Conservation (phyloP, 352 stramenopile species). For the Globisporangium spinosum region DNA sequence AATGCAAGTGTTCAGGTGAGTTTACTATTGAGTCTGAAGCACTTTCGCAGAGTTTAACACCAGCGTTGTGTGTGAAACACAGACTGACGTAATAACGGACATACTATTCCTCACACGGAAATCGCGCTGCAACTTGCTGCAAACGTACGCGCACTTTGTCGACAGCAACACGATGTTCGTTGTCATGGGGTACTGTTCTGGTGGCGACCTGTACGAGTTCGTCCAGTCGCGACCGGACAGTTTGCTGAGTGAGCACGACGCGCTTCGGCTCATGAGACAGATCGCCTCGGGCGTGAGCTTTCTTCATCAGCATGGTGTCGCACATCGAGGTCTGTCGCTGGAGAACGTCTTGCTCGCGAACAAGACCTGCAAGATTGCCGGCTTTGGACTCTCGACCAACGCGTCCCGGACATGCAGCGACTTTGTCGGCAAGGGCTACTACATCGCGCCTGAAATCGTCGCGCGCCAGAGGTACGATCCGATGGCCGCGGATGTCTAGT, state of each 20-base stretch:
- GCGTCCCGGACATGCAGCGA: conserved; percentile 10
- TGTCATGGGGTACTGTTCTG: conserved; percentile 14
- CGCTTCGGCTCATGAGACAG: conserved; percentile 4
- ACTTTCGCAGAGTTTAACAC: too few species aligned
- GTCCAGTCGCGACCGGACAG: background rate
- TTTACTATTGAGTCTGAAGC: too few species aligned
- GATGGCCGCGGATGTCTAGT: conserved; percentile 58
- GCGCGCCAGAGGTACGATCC: conserved; percentile 44
- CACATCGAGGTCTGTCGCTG: conserved; percentile 55
- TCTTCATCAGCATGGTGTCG: conserved; percentile 21
- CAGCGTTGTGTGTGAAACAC: too few species aligned
- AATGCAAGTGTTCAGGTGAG: too few species aligned
- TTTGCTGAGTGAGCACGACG: background rate
- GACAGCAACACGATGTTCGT: conserved; percentile 8
- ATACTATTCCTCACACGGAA: too few species aligned
- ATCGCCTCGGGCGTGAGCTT: conserved; percentile 5
- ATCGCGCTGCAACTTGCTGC: background rate
- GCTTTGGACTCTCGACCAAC: conserved; percentile 41
- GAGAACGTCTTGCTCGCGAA: conserved; percentile 52
- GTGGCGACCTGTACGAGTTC: conserved; percentile 13
- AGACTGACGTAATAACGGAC: too few species aligned
- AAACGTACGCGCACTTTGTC: background rate
- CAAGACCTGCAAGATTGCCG: conserved; percentile 41
- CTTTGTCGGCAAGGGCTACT: conserved; percentile 38
- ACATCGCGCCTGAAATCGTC: conserved; percentile 61